Evolutionary conservation across 2,329 filamentous ascomycete species (phyloP), one percentile per base, ranked within the genome.

Genomic region (Pyrenophora seminiperda): DNA sequence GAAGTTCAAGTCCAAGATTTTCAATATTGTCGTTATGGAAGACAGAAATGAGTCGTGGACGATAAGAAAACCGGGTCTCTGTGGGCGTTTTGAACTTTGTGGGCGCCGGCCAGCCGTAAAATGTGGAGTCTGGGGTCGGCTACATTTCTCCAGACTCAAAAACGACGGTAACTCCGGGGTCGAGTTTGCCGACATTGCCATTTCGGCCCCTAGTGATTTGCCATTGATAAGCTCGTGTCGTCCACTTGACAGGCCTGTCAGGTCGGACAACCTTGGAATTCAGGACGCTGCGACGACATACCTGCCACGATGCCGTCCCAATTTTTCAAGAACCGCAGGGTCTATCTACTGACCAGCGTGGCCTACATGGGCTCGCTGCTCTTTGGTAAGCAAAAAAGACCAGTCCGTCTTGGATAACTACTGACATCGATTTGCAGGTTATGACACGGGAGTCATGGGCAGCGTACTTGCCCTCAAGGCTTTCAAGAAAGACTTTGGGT

Each of bases 311-410:
- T 51, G 48, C 27, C 38, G 43, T 51, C 48, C 15, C 30, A 32
- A 38, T 51, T 51, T 38, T 48, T 51, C 48, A 51, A 51, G 19
- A 51, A 51, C 37, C 48, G 43, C 32, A 51, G 43, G 29, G 43
- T 51, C 17, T 51, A 51, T 29, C 38, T 51, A n/a, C 14, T 51
- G 19, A 51, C 48, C 10, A 46, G 43, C 38, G 48, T 51, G 24
- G 48, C 48, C 43, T 51, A 51, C 27, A 51, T 48, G 43, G 48
- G 48, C 43, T 51, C 48, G 27, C 48, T 51, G 29, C 43, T 51
- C 22, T 51, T 51, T 27, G 48, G 43, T 51, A 24, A 14, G 43
- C 20, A 39, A 27, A 0, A 0, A 5, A 9, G 15, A 11, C 22
- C 7, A 3, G 27, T 9, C 6, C 2, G 17, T 13, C 15, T 3